Evolutionary conservation across 2,329 filamentous ascomycete species (phyloP), one percentile per base, ranked within the genome.

Genomic region (Pyricularia sp.): DNA sequence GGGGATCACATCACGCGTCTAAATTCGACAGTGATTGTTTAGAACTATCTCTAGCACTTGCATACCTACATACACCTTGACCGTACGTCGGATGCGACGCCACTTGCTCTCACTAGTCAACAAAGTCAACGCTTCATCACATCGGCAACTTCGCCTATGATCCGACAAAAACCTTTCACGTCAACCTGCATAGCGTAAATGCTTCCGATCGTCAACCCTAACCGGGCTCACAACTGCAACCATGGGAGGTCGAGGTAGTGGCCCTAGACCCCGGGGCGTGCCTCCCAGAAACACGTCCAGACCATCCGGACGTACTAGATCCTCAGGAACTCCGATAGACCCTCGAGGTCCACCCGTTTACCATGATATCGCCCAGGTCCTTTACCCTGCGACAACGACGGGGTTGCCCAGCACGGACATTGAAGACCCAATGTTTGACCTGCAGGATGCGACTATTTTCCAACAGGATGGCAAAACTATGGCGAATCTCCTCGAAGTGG

Each of bases 381-480:
- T 63, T 28, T 9, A 9, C 12, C 59, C 59, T 4, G 25, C 59
- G 14, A 28, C 25, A 7, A 12, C 42, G 17, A 55, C 42, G 7
- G 42, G 42, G 42, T 12, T 55, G 20, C 42, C 42, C 17, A n/a
- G 20, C 20, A 4, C 79, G 14, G 80, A 86, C 1, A 10, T 9
- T 72, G 78, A 86, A 20, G 90, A 87, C 83, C 86, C 88, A 3
- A 83, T 83, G 66, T 91, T 90, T 74, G 80, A 86, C 6, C 80
- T 93, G 61, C 81, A 76, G 66, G 83, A 91, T 74, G 89, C 85
- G 55, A 81, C 85, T 23, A 82, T 92, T n/a, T 83, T 86, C 71
- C 78, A 80, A 66, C 81, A 79, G 65, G 82, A 88, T 72, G 84
- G 85, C 33, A 77, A 78, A 31, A 83, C 82, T n/a, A 75, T 86